These are phyloP conservation scores for Russula dissimulans DNA, from an alignment of 768 basidiomycete genomes.

Conservation along the genomic window DNA sequence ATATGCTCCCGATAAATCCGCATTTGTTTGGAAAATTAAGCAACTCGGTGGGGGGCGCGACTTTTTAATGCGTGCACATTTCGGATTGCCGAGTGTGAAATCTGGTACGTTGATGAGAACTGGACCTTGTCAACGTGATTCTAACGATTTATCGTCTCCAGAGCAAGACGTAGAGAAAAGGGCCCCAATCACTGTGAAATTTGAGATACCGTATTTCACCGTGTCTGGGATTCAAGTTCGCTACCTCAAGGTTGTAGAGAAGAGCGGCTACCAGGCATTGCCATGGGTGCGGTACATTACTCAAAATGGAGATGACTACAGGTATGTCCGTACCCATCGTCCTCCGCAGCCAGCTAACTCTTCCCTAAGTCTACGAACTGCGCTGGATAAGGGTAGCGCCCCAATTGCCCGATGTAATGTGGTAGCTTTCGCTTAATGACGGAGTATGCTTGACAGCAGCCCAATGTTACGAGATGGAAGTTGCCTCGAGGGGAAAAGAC, in stretches of 20 bases:
- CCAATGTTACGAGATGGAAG: neutral
- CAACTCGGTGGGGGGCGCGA: conserved; percentile 93
- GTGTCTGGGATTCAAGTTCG: conserved; percentile 96
- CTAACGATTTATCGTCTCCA: conserved; percentile 18
- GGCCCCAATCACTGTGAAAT: conserved; percentile 93
- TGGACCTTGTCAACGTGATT: too few relatives aligned
- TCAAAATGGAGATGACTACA: conserved; percentile 87
- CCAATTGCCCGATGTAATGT: conserved; percentile 39
- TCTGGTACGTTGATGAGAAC: conserved; percentile 49
- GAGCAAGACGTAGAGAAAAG: conserved; percentile 80
- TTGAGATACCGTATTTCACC: conserved; percentile 98
- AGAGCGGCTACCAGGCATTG: conserved; percentile 92
- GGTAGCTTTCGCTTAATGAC: neutral
- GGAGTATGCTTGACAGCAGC: neutral
- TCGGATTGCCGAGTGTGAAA: conserved; percentile 89
- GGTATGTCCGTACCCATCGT: conserved; percentile 35
- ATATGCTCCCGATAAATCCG: conserved; percentile 95
- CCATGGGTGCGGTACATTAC: conserved; percentile 96
- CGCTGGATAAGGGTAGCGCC: conserved; percentile 63
- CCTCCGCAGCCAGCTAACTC: neutral
- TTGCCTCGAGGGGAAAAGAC: too few relatives aligned
- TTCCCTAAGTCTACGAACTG: conserved; percentile 51
- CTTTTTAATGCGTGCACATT: conserved; percentile 97
- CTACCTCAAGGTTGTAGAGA: conserved; percentile 97
- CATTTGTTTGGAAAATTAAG: conserved; percentile 99